Base-by-base conservation (phyloP, 225 moss, liverwort and hornwort species). In the Polytrichum commune region DNA sequence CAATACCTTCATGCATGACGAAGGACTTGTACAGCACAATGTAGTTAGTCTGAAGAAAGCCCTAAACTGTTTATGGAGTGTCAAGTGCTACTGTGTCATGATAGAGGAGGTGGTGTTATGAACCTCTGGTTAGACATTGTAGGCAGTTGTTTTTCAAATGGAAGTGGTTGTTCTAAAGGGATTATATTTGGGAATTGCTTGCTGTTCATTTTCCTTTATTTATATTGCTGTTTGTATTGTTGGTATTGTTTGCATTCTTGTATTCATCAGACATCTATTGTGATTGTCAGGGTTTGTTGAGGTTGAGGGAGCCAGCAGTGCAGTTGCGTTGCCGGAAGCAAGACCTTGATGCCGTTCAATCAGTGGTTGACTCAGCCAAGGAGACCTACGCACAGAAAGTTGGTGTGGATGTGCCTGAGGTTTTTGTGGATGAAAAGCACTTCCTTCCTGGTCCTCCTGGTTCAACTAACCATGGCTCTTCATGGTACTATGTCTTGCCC, bases 371-470 rank as follows among this genome's bases (percentile, higher is more conserved):
- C 26, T 86, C 84, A 27, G 89, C 89, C 28, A 87, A 81, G 75
- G 73, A 75, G 67, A 64, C 80, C 6, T 93, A 93, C 32, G 81
- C 79, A 32, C 73, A 78, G 38, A 90, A 89, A 67, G 72, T 65
- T 23, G 53, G 67, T 9, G 81, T 83, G 8, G 74, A 77, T 64
- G 73, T 68, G 13, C 93, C 90, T 20, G 86, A 86, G 6, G 84
- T 93, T 24, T 77, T 79, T 61, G 83, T 90, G 33, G 88, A 88
- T 72, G 86, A 87, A 58, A 74, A 79, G 46, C 86, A 70, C 69
- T 93, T 90, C 70, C 93, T 93, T n/a, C 90, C 93, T 27, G 90
- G 86, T 57, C 88, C 90, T 20, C 88, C 93, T 25, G 84, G 77
- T 76, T 78, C 83, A 62, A 25, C 68, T 29, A 79, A 85, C 69